Evolutionary conservation across 805 yeast species (phyloP).

Genomic region (Metschnikowia orientalis): DNA sequence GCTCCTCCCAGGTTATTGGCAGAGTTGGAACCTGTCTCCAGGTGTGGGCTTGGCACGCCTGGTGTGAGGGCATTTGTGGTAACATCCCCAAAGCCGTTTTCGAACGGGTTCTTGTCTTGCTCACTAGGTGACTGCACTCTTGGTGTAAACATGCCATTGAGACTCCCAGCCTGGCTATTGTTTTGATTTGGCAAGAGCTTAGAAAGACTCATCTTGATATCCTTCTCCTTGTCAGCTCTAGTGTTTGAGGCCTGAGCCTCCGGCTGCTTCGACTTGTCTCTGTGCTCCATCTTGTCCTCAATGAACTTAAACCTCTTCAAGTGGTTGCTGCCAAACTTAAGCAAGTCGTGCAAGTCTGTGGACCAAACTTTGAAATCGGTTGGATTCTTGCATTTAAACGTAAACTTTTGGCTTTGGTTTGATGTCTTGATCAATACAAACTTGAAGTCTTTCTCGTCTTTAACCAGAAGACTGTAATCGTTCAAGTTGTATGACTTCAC

Average conservation of each 20-base stretch:
- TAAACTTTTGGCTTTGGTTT: slow-evolving; percentile 27
- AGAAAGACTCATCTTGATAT: slow-evolving; percentile 14
- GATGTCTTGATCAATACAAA: slow-evolving; percentile 30
- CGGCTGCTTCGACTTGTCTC: slow-evolving; percentile 10
- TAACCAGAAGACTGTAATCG: slow-evolving; percentile 29
- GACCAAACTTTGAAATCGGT: slow-evolving; percentile 51
- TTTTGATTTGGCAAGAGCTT: slow-evolving; percentile 13
- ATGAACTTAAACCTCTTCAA: slow-evolving; percentile 47
- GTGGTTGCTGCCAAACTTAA: slow-evolving; percentile 41
- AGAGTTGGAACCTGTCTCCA: slow-evolving; percentile 5
- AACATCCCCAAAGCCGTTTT: slow-evolving; percentile 23
- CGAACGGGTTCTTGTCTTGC: slow-evolving; percentile 36
- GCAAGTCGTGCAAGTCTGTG: slow-evolving; percentile 50
- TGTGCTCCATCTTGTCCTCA: slow-evolving; percentile 36
- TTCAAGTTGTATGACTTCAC: slow-evolving; percentile 40
- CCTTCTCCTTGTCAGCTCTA: slow-evolving; percentile 6
- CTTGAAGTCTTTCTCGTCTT: slow-evolving; percentile 32
- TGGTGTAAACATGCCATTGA: slow-evolving; percentile 39
- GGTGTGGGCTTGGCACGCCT: slow-evolving; percentile 4
- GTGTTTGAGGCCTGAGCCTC: slow-evolving; percentile 1
- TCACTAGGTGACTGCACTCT: slow-evolving; percentile 31
- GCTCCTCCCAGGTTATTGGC: slow-evolving; percentile 2
- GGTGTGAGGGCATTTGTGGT: background rate
- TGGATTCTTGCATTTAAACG: slow-evolving; percentile 43
- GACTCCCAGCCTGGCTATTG: slow-evolving; percentile 15